A percentile compares a stretch with the other conserved stretches of the same genome.
Evolutionary conservation across 164 flowering plant genomes (phyloP).

Genomic region (Akebia trifoliata): DNA sequence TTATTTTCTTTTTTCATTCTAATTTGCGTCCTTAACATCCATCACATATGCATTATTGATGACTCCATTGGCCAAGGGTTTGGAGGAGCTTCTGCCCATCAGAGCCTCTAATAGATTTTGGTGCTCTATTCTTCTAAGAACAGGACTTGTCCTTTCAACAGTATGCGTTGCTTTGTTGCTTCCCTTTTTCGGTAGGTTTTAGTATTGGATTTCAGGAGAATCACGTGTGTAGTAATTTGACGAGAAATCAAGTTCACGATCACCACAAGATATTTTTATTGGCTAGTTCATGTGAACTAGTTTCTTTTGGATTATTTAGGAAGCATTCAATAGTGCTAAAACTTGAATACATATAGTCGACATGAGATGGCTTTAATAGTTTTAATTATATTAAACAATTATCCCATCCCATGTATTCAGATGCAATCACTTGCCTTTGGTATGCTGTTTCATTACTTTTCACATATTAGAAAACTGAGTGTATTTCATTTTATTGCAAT

Average conservation of each 20-base stretch:
- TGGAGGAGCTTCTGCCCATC: constrained; percentile 73
- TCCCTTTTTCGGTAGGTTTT: constrained; percentile 74
- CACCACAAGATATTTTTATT: too few species aligned
- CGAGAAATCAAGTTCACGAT: too few species aligned
- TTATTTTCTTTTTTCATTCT: not conserved
- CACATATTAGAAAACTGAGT: not conserved
- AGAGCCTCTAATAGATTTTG: constrained; percentile 30
- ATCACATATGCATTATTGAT: constrained; percentile 66
- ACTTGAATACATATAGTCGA: too few species aligned
- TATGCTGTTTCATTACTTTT: not conserved
- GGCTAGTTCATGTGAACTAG: too few species aligned
- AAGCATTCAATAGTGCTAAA: too few species aligned
- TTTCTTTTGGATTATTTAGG: too few species aligned
- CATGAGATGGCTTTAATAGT: too few species aligned
- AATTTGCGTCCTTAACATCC: constrained; percentile 44
- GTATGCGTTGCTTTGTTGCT: constrained; percentile 66
- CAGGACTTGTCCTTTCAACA: constrained; percentile 67
- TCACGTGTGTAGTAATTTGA: too few species aligned
- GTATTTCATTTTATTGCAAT: constrained; percentile 2
- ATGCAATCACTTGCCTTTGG: too few species aligned
- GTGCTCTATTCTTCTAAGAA: constrained; percentile 57
- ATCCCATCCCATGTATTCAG: too few species aligned
- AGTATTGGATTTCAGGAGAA: not conserved
- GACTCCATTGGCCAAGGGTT: constrained; percentile 77
- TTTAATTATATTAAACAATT: too few species aligned